These are phyloP conservation scores for Leccinum rimulosum DNA, from an alignment of 768 basidiomycete species.

Conservation along the genomic window DNA sequence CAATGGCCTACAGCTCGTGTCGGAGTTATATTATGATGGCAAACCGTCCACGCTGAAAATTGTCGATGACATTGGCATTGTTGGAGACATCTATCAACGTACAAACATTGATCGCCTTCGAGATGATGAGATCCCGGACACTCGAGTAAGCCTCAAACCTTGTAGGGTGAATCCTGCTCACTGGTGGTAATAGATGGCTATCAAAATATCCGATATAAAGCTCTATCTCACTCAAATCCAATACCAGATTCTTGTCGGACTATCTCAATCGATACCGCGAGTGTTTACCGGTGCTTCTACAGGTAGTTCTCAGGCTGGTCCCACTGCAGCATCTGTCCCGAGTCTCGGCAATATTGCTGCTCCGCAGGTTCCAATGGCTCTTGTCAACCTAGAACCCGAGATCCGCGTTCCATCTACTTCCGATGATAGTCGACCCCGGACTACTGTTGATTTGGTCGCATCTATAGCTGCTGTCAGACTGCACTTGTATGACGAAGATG, in stretches of 20 bases:
- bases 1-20: constrained; percentile 79
- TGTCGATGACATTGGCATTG: constrained; percentile 85
- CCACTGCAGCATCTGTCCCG: constrained; percentile 19
- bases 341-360: constrained; percentile 3
- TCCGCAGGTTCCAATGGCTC: constrained; percentile 2
- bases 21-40: constrained; percentile 53
- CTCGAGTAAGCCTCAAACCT: constrained; percentile 50
- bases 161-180: constrained; percentile 3
- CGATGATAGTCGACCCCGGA: constrained; percentile 45
- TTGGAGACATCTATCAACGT: constrained; percentile 64
- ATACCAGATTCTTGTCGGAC: constrained; percentile 65
- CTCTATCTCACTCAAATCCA: constrained; percentile 82
- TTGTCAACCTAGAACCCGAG: constrained; percentile 51
- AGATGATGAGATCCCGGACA: constrained; percentile 62
- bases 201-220: constrained; percentile 81
- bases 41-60: constrained; percentile 68
- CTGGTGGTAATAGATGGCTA: constrained; percentile 47
- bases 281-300: constrained; percentile 54
- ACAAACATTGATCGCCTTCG: constrained; percentile 50
- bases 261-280: constrained; percentile 67
- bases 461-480: constrained; percentile 70
- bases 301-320: constrained; percentile 32
- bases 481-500: constrained; percentile 78
- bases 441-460: constrained; percentile 71
- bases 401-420: constrained; percentile 34